Evolutionary conservation across 441 rosid genomes (phyloP).

Genomic region (Pelargonium myrrhifolium): DNA sequence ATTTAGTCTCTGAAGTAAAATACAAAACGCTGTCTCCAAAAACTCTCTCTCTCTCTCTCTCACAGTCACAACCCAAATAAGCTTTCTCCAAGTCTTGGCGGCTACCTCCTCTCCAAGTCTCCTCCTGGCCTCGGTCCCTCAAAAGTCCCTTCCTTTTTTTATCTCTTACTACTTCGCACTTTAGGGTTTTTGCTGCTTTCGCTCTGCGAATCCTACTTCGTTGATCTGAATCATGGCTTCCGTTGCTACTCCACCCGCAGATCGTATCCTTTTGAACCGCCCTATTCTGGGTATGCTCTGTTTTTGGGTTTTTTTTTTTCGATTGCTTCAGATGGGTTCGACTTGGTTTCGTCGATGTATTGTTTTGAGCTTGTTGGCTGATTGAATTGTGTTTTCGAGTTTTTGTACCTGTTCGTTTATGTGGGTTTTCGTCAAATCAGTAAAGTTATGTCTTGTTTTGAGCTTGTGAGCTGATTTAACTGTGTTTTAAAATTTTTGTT

Average conservation of each 20-base stretch:
- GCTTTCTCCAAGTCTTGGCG: slow-evolving; percentile 41
- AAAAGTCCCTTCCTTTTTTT: too few relatives aligned
- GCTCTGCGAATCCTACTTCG: background rate
- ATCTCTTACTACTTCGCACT: too few relatives aligned
- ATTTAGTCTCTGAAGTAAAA: too few relatives aligned
- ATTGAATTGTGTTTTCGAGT: background rate
- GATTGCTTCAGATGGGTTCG: background rate
- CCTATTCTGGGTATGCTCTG: too few relatives aligned
- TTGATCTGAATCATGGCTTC: slow-evolving; percentile 14
- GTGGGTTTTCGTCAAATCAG: background rate
- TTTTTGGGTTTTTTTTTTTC: background rate
- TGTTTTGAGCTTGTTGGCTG: background rate
- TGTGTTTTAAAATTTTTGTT: too few relatives aligned
- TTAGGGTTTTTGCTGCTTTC: background rate
- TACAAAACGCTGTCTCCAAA: slow-evolving; percentile 40
- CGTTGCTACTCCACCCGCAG: slow-evolving; percentile 15
- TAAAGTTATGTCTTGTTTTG: too few relatives aligned
- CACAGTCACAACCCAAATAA: slow-evolving; percentile 30
- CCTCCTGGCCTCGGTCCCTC: too few relatives aligned
- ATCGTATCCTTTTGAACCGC: slow-evolving; percentile 18
- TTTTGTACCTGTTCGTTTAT: background rate
- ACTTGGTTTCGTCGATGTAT: background rate
- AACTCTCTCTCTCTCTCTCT: too few relatives aligned
- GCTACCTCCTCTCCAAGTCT: slow-evolving; percentile 26
- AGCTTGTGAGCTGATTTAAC: too few relatives aligned